Evolutionary conservation across 148 eudicot species (phyloP).

Genomic region (Silene conica): DNA sequence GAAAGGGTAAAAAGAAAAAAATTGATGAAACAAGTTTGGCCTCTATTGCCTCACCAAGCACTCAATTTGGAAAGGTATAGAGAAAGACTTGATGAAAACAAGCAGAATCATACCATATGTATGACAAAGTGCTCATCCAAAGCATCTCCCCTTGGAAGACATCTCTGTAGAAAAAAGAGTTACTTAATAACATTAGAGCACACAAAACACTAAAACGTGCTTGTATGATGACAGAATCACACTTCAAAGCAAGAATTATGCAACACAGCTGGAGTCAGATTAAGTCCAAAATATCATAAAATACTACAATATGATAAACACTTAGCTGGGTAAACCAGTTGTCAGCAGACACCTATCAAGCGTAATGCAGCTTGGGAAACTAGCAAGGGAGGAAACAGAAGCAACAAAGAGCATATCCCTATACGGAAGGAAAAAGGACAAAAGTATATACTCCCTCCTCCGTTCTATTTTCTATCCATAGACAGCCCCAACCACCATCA

Average conservation of each 20-base stretch:
- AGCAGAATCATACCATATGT: slow-evolving; percentile 61
- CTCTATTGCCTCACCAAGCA: not conserved
- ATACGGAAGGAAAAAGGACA: not conserved
- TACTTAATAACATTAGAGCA: not conserved
- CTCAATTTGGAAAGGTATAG: not conserved
- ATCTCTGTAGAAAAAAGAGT: slow-evolving; percentile 57
- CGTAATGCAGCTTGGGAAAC: not conserved
- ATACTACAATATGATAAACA: not conserved
- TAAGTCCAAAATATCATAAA: not conserved
- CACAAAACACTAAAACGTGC: not conserved
- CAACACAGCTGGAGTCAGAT: not conserved
- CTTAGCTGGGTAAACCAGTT: not conserved
- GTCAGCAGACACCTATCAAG: slow-evolving; percentile 10
- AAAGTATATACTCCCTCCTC: not conserved
- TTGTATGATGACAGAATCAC: slow-evolving; percentile 15
- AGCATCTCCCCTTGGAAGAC: slow-evolving; percentile 67
- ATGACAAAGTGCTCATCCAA: slow-evolving; percentile 90
- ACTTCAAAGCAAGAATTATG: not conserved
- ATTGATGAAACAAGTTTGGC: not conserved
- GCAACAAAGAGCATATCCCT: not conserved
- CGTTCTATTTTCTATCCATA: no score
- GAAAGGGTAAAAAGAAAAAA: not conserved
- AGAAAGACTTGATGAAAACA: not conserved
- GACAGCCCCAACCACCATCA: no score
- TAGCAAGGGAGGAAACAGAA: no score